Conservation (phyloP, 2,329 filamentous ascomycete genomes). For the Epichloe scottii region DNA sequence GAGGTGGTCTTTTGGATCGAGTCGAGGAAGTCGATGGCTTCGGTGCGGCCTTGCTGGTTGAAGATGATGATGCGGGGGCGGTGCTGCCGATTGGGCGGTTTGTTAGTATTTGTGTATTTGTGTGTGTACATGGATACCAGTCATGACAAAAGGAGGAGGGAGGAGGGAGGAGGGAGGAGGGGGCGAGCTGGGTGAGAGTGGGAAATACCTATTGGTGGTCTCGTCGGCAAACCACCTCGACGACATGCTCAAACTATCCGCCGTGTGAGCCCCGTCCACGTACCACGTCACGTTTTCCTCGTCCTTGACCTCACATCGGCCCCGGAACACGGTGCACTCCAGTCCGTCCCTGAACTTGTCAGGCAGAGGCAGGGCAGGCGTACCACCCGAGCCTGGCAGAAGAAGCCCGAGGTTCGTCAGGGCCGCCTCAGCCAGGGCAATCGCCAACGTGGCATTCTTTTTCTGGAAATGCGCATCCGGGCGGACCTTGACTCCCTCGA, state of each 20-base stretch:
- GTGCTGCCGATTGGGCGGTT: constrained; percentile 10
- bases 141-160: not conserved
- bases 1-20: constrained; percentile 27
- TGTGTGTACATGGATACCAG: not conserved
- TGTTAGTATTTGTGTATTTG: not conserved
- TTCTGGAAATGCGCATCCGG: constrained; percentile 46
- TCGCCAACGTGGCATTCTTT: constrained; percentile 41
- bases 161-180: not conserved
- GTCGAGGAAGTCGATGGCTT: constrained; percentile 40
- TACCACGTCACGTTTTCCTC: constrained; percentile 60
- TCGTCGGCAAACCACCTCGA: constrained; percentile 65
- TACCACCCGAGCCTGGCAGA: constrained; percentile 9
- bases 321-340: constrained; percentile 63
- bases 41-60: constrained; percentile 61
- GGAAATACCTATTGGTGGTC: constrained; percentile 20
- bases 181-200: not conserved
- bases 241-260: constrained; percentile 75
- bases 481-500: constrained; percentile 33
- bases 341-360: constrained; percentile 58
- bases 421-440: constrained; percentile 38
- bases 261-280: constrained; percentile 86
- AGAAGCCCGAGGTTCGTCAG: constrained; percentile 32
- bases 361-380: constrained; percentile 34
- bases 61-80: constrained; percentile 57
- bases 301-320: constrained; percentile 56